These are phyloP conservation scores for Blastobotrys proliferans DNA, from an alignment of 1,139 yeast species.

Conservation along the genomic window DNA sequence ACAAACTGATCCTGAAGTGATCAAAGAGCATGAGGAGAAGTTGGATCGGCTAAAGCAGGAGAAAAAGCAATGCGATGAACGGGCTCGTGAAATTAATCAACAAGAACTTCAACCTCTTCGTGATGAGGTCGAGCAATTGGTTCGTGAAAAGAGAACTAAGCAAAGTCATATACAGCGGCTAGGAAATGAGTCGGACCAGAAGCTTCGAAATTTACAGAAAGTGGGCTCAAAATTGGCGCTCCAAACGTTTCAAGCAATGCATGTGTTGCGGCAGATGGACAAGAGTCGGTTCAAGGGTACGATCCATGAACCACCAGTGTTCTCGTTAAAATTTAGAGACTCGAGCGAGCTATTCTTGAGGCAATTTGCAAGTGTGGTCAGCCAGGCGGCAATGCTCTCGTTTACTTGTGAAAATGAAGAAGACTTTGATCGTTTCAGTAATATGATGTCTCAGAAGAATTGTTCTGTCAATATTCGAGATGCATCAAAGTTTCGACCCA, in stretches of 20 bases:
- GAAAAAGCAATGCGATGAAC: no score
- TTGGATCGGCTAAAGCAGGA: no score
- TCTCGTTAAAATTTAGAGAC: constrained; percentile 52
- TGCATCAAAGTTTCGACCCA: constrained; percentile 24
- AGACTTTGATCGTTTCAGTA: constrained; percentile 45
- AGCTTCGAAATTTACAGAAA: background rate
- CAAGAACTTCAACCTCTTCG: no score
- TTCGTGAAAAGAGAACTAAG: background rate
- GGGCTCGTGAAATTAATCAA: no score
- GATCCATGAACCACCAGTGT: constrained; percentile 74
- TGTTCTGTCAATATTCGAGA: constrained; percentile 47
- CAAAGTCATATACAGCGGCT: background rate
- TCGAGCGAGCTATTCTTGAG: constrained; percentile 40
- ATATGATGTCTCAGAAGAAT: constrained; percentile 32
- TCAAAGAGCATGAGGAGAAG: no score
- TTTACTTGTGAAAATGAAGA: constrained; percentile 44
- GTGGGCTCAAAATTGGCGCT: no score
- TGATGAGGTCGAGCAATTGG: background rate
- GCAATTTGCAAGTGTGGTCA: background rate
- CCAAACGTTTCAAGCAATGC: background rate
- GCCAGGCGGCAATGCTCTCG: constrained; percentile 37
- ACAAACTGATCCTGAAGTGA: no score
- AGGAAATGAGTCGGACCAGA: background rate
- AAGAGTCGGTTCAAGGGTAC: constrained; percentile 33
- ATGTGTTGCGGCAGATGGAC: background rate